Percentiles rank a stretch among this genome's conserved stretches.
Evolutionary conservation across 306 rosid species (phyloP).

Genomic region (Senna siamea): DNA sequence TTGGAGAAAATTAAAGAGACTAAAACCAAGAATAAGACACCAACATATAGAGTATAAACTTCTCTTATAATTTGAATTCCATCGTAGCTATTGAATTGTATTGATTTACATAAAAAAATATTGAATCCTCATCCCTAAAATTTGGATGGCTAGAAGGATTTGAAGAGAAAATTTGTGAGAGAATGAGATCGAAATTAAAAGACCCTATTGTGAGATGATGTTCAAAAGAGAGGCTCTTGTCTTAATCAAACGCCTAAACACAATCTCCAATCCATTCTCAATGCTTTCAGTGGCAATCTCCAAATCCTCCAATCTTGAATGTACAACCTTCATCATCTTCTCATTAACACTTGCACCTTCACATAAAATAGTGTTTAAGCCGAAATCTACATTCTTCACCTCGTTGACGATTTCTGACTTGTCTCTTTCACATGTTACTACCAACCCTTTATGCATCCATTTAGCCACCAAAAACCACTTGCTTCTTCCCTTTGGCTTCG

Average conservation of each 20-base stretch:
- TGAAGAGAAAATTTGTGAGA: constrained; percentile 5
- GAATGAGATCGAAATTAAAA: background rate
- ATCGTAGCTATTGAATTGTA: too few species aligned
- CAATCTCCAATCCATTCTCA: constrained; percentile 57
- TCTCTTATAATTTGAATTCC: background rate
- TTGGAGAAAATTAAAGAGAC: too few species aligned
- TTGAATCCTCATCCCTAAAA: constrained; percentile 49
- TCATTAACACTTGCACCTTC: constrained; percentile 26
- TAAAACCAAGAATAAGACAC: background rate
- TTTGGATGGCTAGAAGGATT: constrained; percentile 45
- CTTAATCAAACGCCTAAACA: constrained; percentile 65
- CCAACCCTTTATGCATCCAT: constrained; percentile 48
- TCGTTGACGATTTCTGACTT: constrained; percentile 46
- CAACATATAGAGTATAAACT: background rate
- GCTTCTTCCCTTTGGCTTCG: constrained; percentile 36
- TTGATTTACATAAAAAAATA: constrained; percentile 9
- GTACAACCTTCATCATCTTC: constrained; percentile 41
- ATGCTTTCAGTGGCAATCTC: constrained; percentile 55
- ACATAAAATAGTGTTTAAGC: constrained; percentile 33
- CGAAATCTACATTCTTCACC: constrained; percentile 50
- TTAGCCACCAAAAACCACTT: constrained; percentile 58
- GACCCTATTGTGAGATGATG: constrained; percentile 52
- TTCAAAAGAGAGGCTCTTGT: constrained; percentile 67
- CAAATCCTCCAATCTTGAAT: constrained; percentile 50
- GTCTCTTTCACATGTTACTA: constrained; percentile 41